Conservation (phyloP, 2,329 filamentous ascomycete species). For the Arthroderma sp. region DNA sequence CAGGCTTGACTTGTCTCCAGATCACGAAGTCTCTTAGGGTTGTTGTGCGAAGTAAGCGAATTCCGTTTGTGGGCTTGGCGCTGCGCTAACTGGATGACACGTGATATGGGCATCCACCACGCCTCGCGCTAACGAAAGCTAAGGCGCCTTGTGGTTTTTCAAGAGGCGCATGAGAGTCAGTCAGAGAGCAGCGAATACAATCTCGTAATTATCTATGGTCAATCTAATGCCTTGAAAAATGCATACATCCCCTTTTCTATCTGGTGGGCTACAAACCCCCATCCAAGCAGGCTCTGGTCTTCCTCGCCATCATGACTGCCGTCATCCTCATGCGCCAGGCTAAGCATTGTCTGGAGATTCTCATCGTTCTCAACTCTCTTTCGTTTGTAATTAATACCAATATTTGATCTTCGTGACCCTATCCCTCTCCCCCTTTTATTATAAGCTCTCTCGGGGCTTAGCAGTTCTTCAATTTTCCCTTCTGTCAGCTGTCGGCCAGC, state of each 20-base stretch:
- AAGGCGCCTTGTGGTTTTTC: no score
- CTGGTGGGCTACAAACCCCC: conserved; percentile 10
- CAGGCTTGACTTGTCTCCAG: conserved; percentile 9
- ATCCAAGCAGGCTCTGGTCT: conserved; percentile 7
- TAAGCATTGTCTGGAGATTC: conserved; percentile 12
- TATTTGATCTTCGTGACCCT: no score
- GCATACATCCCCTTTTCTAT: conserved; percentile 9
- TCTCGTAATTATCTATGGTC: no score
- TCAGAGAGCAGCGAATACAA: no score
- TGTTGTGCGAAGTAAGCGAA: conserved; percentile 22
- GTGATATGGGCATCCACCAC: no score
- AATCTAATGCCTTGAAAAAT: conserved; percentile 8
- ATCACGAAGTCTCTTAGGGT: no score
- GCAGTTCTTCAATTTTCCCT: conserved; percentile 8
- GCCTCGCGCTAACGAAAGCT: no score
- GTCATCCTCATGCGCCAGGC: conserved; percentile 9
- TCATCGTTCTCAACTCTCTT: conserved; percentile 8
- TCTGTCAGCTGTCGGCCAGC: conserved; percentile 9
- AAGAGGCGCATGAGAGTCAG: no score
- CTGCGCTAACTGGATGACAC: conserved; percentile 14
- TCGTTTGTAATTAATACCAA: not conserved
- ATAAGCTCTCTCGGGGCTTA: conserved; percentile 4
- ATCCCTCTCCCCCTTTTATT: not conserved
- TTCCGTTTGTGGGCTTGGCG: conserved; percentile 8
- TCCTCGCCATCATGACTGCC: not conserved